Percentiles rank a stretch among this genome's conserved stretches.
Evolutionary conservation across 73 alveolate genomes (phyloP).

Genomic region (Stentor coeruleus): DNA sequence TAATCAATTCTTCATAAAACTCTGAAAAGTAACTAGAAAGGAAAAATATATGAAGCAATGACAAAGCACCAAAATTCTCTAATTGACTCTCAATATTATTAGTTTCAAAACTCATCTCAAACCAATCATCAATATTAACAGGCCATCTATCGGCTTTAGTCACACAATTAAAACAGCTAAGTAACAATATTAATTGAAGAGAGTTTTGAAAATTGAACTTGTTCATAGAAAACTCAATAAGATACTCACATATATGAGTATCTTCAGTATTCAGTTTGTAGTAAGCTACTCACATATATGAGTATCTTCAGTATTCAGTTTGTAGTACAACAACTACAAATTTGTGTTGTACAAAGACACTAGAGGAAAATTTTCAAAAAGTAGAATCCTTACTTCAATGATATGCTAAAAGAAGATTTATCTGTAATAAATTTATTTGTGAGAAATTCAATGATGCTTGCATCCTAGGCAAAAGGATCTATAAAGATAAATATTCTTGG

Average conservation of each 20-base stretch:
- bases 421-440: too few species aligned
- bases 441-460: too few species aligned
- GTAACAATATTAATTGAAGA: neutral
- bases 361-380: too few species aligned
- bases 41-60: neutral
- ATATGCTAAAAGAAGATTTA: too few species aligned
- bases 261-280: neutral
- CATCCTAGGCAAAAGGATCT: too few species aligned
- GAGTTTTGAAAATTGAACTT: neutral
- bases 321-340: too few species aligned
- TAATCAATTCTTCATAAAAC: neutral
- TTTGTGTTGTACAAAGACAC: too few species aligned
- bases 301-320: too few species aligned
- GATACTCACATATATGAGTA: neutral
- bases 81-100: too few species aligned
- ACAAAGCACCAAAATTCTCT: neutral
- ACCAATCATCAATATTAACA: neutral
- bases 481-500: too few species aligned
- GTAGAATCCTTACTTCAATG: too few species aligned
- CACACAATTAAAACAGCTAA: neutral
- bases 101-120: neutral
- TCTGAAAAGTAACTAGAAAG: neutral
- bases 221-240: neutral
- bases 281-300: too few species aligned
- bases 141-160: constrained; percentile 1